A percentile compares a stretch with the other conserved stretches of the same genome.
Conservation (phyloP, 2,329 filamentous ascomycete species). For the Fusarium udum region DNA sequence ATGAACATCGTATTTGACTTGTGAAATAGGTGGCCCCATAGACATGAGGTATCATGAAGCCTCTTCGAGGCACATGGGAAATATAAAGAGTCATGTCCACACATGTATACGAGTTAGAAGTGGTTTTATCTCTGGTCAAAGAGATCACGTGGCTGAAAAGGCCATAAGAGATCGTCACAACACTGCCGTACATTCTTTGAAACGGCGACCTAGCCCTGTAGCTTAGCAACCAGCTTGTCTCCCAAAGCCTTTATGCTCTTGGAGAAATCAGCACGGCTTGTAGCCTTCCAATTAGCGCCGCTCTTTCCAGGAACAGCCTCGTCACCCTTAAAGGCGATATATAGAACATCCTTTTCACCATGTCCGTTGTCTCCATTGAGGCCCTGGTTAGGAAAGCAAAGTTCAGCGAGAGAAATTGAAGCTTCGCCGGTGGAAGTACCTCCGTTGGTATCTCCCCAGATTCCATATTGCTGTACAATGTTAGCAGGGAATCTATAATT, state of each 20-base stretch:
- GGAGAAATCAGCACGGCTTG: slow-evolving; percentile 54
- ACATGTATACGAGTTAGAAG: no score
- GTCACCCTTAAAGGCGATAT: slow-evolving; percentile 64
- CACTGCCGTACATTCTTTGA: no score
- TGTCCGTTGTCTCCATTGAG: slow-evolving; percentile 59
- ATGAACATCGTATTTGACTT: no score
- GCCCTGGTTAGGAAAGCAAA: slow-evolving; percentile 59
- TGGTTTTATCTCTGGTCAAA: no score
- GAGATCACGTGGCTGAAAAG: no score
- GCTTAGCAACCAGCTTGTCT: background rate
- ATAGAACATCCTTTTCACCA: slow-evolving; percentile 65
- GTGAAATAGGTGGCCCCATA: no score
- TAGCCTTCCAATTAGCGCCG: slow-evolving; percentile 62
- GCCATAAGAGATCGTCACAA: no score
- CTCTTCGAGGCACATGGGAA: no score
- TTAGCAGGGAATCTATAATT: fast-evolving
- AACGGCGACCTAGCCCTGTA: no score
- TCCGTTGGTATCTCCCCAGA: slow-evolving; percentile 69
- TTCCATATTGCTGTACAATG: slow-evolving; percentile 52
- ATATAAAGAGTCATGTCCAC: no score
- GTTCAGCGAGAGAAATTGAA: slow-evolving; percentile 61
- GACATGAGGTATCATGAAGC: no score
- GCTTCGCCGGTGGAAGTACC: slow-evolving; percentile 60
- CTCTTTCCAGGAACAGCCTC: slow-evolving; percentile 63
- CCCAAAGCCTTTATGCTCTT: background rate